Percentiles rank a stretch among this genome's conserved stretches.
Conservation (phyloP, 108 stramenopile species). For the Nannochloropsis gaditana region DNA sequence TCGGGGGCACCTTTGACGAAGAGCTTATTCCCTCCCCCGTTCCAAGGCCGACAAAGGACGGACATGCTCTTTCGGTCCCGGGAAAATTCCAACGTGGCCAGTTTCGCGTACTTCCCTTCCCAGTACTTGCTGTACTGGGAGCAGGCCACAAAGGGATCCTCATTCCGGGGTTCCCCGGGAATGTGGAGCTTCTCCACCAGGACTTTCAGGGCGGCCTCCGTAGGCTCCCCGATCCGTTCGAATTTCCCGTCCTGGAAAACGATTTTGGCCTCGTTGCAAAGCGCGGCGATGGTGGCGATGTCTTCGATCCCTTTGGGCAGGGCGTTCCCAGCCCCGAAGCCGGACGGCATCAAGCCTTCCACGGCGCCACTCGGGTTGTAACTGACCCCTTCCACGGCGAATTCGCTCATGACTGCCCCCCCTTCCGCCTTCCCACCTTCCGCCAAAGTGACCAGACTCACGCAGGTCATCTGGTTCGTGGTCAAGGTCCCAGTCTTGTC, state of each 20-base stretch:
- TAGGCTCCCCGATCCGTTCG: slow-evolving; percentile 85
- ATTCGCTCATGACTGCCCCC: slow-evolving; percentile 39
- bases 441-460: slow-evolving; percentile 46
- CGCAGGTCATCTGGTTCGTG: slow-evolving; percentile 83
- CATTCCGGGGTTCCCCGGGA: slow-evolving; percentile 49
- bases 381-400: slow-evolving; percentile 47
- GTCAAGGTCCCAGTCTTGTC: slow-evolving; percentile 98
- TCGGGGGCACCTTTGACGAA: slow-evolving; percentile 97
- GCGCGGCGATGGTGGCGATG: slow-evolving; percentile 46
- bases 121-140: slow-evolving; percentile 31
- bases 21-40: slow-evolving; percentile 63
- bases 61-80: slow-evolving; percentile 59
- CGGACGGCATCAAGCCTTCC: not conserved
- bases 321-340: not conserved
- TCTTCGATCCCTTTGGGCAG: slow-evolving; percentile 41
- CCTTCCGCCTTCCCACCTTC: slow-evolving; percentile 24
- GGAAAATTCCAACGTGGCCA: slow-evolving; percentile 87
- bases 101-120: slow-evolving; percentile 53
- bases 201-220: slow-evolving; percentile 88
- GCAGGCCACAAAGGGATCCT: slow-evolving; percentile 27
- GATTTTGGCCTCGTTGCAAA: slow-evolving; percentile 56
- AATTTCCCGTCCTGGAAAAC: slow-evolving; percentile 55
- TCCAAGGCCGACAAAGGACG: slow-evolving; percentile 43
- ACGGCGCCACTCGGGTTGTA: slow-evolving; percentile 49
- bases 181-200: slow-evolving; percentile 81